Evolutionary conservation across 2,329 filamentous ascomycete species (phyloP).

Genomic region (Seiridium cupressi): DNA sequence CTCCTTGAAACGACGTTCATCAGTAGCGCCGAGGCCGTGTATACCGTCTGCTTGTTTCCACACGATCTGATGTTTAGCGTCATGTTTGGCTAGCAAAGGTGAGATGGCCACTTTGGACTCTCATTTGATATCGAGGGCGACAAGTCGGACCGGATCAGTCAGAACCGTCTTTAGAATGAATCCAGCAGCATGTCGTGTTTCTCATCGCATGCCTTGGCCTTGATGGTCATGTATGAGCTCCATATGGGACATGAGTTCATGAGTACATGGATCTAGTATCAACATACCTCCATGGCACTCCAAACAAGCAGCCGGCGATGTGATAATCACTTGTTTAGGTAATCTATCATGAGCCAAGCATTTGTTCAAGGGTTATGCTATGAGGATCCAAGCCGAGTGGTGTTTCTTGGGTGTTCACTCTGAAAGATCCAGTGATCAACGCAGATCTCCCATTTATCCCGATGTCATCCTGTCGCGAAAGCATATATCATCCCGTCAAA

Average conservation of each 20-base stretch:
- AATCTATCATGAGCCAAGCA: too few species aligned
- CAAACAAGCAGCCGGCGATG: too few species aligned
- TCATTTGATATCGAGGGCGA: neutral
- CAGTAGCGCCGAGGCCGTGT: neutral
- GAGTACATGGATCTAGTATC: too few species aligned
- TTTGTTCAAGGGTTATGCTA: too few species aligned
- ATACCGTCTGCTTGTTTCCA: neutral
- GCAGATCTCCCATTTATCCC: neutral
- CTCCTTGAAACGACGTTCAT: slow-evolving; percentile 4
- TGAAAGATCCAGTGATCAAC: neutral
- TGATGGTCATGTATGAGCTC: too few species aligned
- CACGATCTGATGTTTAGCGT: neutral
- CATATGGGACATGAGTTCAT: too few species aligned
- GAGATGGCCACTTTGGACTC: neutral
- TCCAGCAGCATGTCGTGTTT: neutral
- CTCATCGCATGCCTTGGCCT: too few species aligned
- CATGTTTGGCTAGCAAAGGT: neutral
- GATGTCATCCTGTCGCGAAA: neutral
- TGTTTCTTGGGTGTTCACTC: too few species aligned
- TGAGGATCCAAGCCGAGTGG: too few species aligned
- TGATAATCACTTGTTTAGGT: too few species aligned
- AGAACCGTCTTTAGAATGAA: neutral
- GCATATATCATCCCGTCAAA: neutral
- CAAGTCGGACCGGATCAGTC: neutral
- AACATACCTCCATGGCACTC: too few species aligned